These are phyloP conservation scores for Sugiyamaella boreocaroliniensis DNA, from an alignment of 805 yeast species.

Conservation along the genomic window DNA sequence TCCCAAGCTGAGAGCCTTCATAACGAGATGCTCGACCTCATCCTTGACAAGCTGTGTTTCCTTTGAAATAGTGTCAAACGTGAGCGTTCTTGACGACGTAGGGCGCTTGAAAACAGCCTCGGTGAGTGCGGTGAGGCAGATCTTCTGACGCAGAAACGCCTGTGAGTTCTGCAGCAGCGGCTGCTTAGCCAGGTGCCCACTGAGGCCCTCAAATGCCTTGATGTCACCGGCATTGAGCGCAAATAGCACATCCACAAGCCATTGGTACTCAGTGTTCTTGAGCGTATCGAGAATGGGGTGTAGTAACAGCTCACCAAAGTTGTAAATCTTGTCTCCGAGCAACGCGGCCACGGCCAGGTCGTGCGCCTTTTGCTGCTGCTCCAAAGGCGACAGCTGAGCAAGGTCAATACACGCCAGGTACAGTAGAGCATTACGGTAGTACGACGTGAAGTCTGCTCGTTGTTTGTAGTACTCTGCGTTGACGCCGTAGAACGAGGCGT, in stretches of 20 bases:
- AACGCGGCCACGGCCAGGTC: conserved; percentile 82
- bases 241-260: conserved; percentile 67
- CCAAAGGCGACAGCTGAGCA: conserved; percentile 34
- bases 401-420: conserved; percentile 69
- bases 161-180: conserved; percentile 55
- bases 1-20: conserved; percentile 82
- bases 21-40: conserved; percentile 83
- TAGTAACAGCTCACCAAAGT: conserved; percentile 89
- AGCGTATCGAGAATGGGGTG: conserved; percentile 70
- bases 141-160: conserved; percentile 75
- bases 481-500: conserved; percentile 77
- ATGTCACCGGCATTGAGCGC: conserved; percentile 77
- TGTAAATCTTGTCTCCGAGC: conserved; percentile 85
- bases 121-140: conserved; percentile 84
- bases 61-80: conserved; percentile 64
- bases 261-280: conserved; percentile 44
- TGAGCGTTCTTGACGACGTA: conserved; percentile 63
- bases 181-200: conserved; percentile 36
- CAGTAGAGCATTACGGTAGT: conserved; percentile 73
- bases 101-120: conserved; percentile 78
- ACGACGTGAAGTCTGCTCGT: conserved; percentile 71
- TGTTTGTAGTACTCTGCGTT: conserved; percentile 68
- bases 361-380: conserved; percentile 50
- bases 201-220: conserved; percentile 48
- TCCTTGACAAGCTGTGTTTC: conserved; percentile 62